Conservation (phyloP, 495 filamentous ascomycete genomes). For the Pseudoneurospora amorphoporcata region DNA sequence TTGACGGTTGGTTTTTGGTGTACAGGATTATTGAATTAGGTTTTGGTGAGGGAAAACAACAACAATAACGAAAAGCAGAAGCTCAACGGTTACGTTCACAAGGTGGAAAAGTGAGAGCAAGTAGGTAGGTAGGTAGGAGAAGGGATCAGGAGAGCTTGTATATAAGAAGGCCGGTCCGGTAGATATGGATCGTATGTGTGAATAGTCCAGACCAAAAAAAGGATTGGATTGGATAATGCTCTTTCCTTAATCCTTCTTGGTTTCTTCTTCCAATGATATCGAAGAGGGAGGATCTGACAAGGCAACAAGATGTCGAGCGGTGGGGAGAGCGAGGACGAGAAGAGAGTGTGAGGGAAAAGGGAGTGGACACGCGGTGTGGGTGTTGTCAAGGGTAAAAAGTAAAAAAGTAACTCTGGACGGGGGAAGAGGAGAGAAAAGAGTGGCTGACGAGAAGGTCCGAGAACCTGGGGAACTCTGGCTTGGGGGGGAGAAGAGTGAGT, state of each 20-base stretch:
- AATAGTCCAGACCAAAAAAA: neutral
- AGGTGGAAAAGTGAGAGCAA: neutral
- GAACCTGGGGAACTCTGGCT: neutral
- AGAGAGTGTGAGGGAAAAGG: neutral
- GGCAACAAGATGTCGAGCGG: neutral
- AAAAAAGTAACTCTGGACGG: neutral
- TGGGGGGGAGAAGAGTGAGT: neutral
- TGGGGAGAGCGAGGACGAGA: neutral
- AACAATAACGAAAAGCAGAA: neutral
- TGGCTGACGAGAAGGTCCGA: neutral
- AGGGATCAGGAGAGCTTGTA: neutral
- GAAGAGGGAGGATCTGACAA: neutral
- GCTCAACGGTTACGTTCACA: neutral
- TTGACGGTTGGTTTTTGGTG: conserved; percentile 2
- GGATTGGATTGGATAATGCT: neutral
- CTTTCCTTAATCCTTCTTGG: neutral
- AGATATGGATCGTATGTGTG: neutral
- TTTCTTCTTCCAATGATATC: neutral
- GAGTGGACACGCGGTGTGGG: neutral
- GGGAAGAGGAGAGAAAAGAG: neutral
- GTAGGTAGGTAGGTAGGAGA: neutral
- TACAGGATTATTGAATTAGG: neutral
- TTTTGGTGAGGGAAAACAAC: neutral
- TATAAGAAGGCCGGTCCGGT: neutral
- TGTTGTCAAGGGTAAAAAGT: neutral